Conservation (phyloP, 169 alveolate species). For the Cryptosporidium muris region DNA sequence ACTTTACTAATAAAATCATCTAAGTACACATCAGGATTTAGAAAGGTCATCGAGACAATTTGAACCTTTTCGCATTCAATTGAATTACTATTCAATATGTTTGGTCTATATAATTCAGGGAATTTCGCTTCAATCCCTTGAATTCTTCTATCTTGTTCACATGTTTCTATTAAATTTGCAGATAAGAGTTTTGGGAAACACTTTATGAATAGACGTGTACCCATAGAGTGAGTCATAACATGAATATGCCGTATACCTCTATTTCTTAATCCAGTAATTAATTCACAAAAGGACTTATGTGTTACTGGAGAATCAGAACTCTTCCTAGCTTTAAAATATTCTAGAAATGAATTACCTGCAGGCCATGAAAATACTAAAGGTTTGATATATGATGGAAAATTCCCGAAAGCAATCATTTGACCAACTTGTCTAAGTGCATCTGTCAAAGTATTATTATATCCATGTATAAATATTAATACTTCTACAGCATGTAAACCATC, state of each 20-base stretch:
- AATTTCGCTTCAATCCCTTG: too few species aligned
- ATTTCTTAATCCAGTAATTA: conserved; percentile 41
- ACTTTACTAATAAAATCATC: conserved; percentile 81
- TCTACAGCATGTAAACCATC: conserved; percentile 79
- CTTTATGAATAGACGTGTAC: conserved; percentile 81
- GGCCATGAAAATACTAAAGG: conserved; percentile 86
- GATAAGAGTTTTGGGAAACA: conserved; percentile 78
- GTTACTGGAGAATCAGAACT: conserved; percentile 65
- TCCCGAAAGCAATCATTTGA: conserved; percentile 82
- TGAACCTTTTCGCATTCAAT: conserved; percentile 25
- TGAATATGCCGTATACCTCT: conserved; percentile 83
- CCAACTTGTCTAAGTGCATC: conserved; percentile 79
- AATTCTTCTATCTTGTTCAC: conserved; percentile 70
- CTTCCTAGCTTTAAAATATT: conserved; percentile 75
- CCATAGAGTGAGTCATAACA: conserved; percentile 84
- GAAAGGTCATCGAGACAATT: conserved; percentile 80
- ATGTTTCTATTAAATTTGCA: conserved; percentile 72
- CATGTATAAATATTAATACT: conserved; percentile 83
- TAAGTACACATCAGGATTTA: conserved; percentile 81
- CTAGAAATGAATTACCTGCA: conserved; percentile 75
- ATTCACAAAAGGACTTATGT: conserved; percentile 43
- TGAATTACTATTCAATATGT: conserved; percentile 13
- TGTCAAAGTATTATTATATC: conserved; percentile 75
- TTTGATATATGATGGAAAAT: conserved; percentile 83
- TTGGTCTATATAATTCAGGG: not conserved